phyloP scores from a whole-genome alignment of 73 alveolate genomes.

The Stentor coeruleus region DNA sequence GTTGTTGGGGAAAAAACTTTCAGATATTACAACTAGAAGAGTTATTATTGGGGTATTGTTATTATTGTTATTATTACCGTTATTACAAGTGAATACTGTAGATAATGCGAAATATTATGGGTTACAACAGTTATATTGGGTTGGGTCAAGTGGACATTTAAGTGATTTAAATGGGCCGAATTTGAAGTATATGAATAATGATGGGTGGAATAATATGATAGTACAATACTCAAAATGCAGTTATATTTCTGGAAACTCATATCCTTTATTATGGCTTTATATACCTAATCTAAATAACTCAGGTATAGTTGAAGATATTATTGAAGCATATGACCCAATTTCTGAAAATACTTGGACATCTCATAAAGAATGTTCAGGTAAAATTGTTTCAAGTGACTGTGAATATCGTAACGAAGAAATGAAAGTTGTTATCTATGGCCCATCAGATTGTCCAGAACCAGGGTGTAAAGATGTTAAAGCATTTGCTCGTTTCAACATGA shows the following conservation, averaged over 20 bases:
- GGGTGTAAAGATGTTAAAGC: conserved; percentile 55
- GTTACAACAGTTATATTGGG: conserved; percentile 54
- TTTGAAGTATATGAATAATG: background rate
- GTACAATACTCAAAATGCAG: background rate
- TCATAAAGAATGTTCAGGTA: conserved; percentile 54
- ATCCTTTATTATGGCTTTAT: conserved; percentile 24
- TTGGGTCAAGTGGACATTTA: conserved; percentile 45
- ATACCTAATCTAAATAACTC: background rate
- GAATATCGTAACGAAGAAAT: conserved; percentile 43
- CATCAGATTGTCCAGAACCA: conserved; percentile 33
- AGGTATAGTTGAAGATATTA: conserved; percentile 25
- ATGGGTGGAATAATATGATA: conserved; percentile 11
- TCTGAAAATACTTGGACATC: conserved; percentile 36
- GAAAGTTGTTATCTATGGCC: conserved; percentile 49
- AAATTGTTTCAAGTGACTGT: conserved; percentile 49
- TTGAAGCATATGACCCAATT: conserved; percentile 6
- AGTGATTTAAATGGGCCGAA: background rate
- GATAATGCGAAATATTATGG: conserved; percentile 52
- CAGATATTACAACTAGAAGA: conserved; percentile 63
- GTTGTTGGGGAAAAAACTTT: conserved; percentile 53
- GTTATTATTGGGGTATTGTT: conserved; percentile 66
- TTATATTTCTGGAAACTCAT: background rate
- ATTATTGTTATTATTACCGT: conserved; percentile 60
- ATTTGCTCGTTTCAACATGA: conserved; percentile 54
- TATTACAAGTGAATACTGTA: conserved; percentile 44